phyloP scores from a whole-genome alignment of 2,329 filamentous ascomycete genomes.

The Davidsoniella virescens region DNA sequence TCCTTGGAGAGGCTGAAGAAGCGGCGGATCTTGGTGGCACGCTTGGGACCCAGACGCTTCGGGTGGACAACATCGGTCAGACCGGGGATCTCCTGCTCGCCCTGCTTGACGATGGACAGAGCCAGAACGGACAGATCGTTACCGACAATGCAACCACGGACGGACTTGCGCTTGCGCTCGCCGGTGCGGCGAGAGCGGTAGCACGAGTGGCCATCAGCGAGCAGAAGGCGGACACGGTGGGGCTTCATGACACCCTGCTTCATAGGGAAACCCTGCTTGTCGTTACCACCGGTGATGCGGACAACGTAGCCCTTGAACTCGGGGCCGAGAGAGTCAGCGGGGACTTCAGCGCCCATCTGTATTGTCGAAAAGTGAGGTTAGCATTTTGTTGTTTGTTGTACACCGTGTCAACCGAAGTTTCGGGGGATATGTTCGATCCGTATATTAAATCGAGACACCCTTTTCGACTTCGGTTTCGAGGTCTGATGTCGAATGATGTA shows the following conservation, averaged over 20 bases:
- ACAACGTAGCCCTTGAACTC: constrained; percentile 99
- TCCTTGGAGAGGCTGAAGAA: constrained; percentile 99
- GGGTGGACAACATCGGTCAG: constrained; percentile 96
- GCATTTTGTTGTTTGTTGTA: constrained; percentile 1
- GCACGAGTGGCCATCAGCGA: constrained; percentile 94
- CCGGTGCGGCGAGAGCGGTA: constrained; percentile 95
- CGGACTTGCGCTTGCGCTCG: constrained; percentile 98
- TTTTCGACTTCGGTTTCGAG: too few species aligned
- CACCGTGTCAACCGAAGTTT: constrained; percentile 15
- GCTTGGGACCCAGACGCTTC: constrained; percentile 99
- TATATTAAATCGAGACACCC: background rate
- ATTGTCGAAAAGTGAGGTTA: constrained; percentile 17
- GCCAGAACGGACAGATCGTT: constrained; percentile 91
- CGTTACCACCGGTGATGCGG: constrained; percentile 98
- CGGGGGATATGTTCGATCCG: background rate
- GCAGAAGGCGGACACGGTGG: constrained; percentile 93
- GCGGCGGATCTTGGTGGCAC: constrained; percentile 97
- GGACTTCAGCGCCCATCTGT: constrained; percentile 78
- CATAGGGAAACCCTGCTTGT: constrained; percentile 99
- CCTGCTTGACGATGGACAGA: constrained; percentile 94
- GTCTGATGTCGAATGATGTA: background rate
- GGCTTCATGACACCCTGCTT: constrained; percentile 99
- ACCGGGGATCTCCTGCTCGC: constrained; percentile 83
- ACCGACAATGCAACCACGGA: constrained; percentile 96
- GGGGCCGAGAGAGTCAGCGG: constrained; percentile 87